phyloP scores from a whole-genome alignment of 805 yeast genomes.

The Lachancea nothofagi region DNA sequence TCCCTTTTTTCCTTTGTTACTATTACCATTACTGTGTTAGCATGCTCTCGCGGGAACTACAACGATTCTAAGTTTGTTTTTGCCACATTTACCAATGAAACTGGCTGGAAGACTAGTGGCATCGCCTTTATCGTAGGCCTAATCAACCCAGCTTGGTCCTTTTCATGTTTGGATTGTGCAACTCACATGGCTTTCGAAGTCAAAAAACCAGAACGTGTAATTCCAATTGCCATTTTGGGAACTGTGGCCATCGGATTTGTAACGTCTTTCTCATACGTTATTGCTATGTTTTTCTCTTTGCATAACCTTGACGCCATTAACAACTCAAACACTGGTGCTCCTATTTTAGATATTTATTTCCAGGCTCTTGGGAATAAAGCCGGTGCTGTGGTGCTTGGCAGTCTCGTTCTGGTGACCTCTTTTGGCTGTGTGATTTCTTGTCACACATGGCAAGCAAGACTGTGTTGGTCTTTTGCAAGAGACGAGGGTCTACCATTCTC shows the following conservation, averaged over 20 bases:
- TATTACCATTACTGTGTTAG: constrained; percentile 52
- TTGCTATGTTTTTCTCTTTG: constrained; percentile 59
- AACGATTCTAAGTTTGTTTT: constrained; percentile 54
- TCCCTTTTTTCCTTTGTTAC: constrained; percentile 51
- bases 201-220: constrained; percentile 49
- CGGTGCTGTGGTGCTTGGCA: constrained; percentile 53
- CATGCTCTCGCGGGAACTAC: constrained; percentile 51
- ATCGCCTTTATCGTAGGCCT: constrained; percentile 63
- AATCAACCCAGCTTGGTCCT: constrained; percentile 68
- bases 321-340: constrained; percentile 51
- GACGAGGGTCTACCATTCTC: constrained; percentile 64
- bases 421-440: constrained; percentile 60
- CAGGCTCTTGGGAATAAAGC: constrained; percentile 51
- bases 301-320: constrained; percentile 46
- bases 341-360: constrained; percentile 57
- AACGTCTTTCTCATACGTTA: constrained; percentile 51
- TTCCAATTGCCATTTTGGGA: constrained; percentile 62
- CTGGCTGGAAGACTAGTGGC: constrained; percentile 57
- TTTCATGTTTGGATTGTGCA: constrained; percentile 64
- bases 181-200: constrained; percentile 72
- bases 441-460: constrained; percentile 67
- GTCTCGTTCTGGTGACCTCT: constrained; percentile 50
- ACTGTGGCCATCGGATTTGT: constrained; percentile 64
- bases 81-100: constrained; percentile 48
- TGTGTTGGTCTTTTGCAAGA: constrained; percentile 68